Percentiles rank a stretch among this genome's conserved stretches.
Evolutionary conservation across 768 basidiomycete species (phyloP).

Genomic region (Strobilomyces echinocephalus): DNA sequence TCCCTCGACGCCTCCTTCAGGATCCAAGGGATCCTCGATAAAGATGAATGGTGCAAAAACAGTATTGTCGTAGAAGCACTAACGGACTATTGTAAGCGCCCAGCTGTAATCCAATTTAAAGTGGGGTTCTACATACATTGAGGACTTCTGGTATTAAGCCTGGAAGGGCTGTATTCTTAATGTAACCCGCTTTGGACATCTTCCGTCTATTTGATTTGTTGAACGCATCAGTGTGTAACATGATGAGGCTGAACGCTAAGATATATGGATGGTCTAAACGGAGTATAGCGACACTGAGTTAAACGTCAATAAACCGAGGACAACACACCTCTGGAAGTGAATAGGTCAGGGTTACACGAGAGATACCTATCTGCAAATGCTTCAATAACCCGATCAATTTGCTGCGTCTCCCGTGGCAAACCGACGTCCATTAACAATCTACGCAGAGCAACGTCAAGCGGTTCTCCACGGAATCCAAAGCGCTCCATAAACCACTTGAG

Average conservation of each 20-base stretch:
- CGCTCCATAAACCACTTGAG: constrained; percentile 65
- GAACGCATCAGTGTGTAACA: constrained; percentile 98
- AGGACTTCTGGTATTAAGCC: constrained; percentile 80
- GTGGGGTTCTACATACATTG: constrained; percentile 52
- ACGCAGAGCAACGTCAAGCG: constrained; percentile 89
- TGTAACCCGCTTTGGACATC: constrained; percentile 93
- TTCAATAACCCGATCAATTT: constrained; percentile 97
- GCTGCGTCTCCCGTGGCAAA: constrained; percentile 93
- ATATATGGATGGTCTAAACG: constrained; percentile 86
- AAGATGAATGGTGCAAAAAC: constrained; percentile 95
- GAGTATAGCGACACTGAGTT: not conserved
- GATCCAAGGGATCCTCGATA: constrained; percentile 83
- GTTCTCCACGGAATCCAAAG: constrained; percentile 76
- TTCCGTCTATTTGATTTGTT: constrained; percentile 97
- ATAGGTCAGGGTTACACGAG: constrained; percentile 77
- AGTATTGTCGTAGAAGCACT: constrained; percentile 97
- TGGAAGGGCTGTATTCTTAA: constrained; percentile 86
- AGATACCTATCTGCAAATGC: constrained; percentile 86
- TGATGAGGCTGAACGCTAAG: constrained; percentile 94
- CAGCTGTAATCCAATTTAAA: constrained; percentile 1
- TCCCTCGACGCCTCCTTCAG: constrained; percentile 46
- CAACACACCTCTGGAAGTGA: constrained; percentile 64
- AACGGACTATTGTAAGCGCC: not conserved
- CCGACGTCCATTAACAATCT: constrained; percentile 87
- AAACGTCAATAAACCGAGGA: not conserved